A percentile compares a stretch with the other conserved stretches of the same genome.
Conservation (phyloP, 2,329 filamentous ascomycete species). For the Rutstroemia sydowiana region DNA sequence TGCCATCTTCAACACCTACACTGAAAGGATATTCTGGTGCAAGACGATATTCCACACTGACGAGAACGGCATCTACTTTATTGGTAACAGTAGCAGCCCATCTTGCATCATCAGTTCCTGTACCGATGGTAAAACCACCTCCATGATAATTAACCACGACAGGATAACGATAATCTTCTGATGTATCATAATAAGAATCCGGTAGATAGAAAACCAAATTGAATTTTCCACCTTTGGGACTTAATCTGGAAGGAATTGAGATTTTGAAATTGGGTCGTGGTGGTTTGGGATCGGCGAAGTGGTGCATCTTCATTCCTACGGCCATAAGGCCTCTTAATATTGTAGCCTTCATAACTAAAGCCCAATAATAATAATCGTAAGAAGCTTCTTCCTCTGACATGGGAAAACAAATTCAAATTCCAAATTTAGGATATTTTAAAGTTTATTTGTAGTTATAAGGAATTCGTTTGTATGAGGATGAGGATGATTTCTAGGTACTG, state of each 20-base stretch:
- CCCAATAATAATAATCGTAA: conserved; percentile 5
- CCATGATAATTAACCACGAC: conserved; percentile 61
- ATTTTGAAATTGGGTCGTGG: conserved; percentile 28
- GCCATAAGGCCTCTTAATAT: conserved; percentile 31
- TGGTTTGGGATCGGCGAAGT: conserved; percentile 27
- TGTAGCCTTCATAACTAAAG: conserved; percentile 27
- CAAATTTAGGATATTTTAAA: not conserved
- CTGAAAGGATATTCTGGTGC: conserved; percentile 59
- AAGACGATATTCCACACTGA: conserved; percentile 61
- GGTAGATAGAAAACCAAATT: conserved; percentile 39
- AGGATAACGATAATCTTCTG: conserved; percentile 33
- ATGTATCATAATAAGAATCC: conserved; percentile 29
- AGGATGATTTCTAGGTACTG: no score
- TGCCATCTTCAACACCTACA: conserved; percentile 56
- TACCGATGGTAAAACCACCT: conserved; percentile 58
- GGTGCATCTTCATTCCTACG: conserved; percentile 30
- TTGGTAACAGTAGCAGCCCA: conserved; percentile 49
- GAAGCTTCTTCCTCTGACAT: not conserved
- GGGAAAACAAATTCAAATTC: not conserved
- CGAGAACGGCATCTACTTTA: conserved; percentile 47
- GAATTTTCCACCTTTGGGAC: conserved; percentile 27
- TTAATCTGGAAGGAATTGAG: conserved; percentile 27
- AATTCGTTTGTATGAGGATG: no score
- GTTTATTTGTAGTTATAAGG: not conserved
- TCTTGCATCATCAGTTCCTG: conserved; percentile 54